These are phyloP conservation scores for Suillus spraguei DNA, from an alignment of 768 basidiomycete species.

Conservation along the genomic window DNA sequence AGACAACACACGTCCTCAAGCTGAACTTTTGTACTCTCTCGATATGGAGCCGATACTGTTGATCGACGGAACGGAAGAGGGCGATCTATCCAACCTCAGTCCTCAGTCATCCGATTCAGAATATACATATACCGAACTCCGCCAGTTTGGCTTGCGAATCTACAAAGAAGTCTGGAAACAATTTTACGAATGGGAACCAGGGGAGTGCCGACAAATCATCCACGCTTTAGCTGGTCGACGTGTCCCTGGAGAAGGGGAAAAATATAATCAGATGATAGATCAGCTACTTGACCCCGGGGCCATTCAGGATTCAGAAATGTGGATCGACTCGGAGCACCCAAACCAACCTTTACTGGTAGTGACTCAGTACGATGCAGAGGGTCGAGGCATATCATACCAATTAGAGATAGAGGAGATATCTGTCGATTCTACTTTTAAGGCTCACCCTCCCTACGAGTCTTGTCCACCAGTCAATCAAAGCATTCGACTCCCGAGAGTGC, in stretches of 20 bases:
- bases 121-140: conserved; percentile 18
- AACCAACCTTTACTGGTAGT: conserved; percentile 8
- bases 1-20: background rate
- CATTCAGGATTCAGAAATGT: conserved; percentile 1
- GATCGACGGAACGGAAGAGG: conserved; percentile 27
- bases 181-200: conserved; percentile 49
- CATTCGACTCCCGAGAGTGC: conserved; percentile 15
- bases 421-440: conserved; percentile 15
- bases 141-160: conserved; percentile 28
- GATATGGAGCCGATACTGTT: conserved; percentile 22
- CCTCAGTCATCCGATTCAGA: background rate
- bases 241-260: background rate
- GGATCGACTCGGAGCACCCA: background rate
- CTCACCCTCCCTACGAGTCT: conserved; percentile 43
- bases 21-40: background rate
- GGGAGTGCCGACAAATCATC: conserved; percentile 30
- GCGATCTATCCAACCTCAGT: background rate
- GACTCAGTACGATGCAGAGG: conserved; percentile 12
- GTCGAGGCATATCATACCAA: background rate
- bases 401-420: conserved; percentile 20
- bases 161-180: conserved; percentile 45
- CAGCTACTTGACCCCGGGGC: background rate
- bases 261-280: background rate
- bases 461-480: conserved; percentile 47
- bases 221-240: conserved; percentile 14